Evolutionary conservation across 768 basidiomycete genomes (phyloP), one percentile per base, ranked within the genome.

Genomic region (Russula griseocarnosa): DNA sequence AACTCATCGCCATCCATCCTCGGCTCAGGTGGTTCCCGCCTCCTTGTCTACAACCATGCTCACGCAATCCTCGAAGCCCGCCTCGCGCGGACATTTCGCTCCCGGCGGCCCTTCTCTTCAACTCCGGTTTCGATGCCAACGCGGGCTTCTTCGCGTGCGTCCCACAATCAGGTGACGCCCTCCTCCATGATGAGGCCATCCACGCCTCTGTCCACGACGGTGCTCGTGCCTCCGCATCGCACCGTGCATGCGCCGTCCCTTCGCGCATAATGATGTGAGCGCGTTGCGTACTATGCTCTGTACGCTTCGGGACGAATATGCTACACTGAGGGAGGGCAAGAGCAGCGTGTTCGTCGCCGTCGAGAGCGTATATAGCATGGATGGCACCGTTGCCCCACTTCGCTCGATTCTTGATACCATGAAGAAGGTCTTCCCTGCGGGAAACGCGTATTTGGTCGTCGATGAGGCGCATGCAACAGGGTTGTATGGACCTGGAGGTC

Each of bases 131-230:
- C 73, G 94, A 96, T 74, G 94, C 94, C 8, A 98, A 97, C 71
- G 88, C 87, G 3, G 90, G 87, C 0, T 84, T 97, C 74, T 96
- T 95, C 77, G 79, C 90, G 0, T 83, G 83, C 51, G 74, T 97
- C 0, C 94, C 94, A 0, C 91, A 91, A 63, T 73, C 79, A 0
- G 85, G 85, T 13, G 95, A 98, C 71, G 82, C 82, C 51, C 74
- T 97, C 49, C 75, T 97, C 18, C 87, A 86, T 69, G 95, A 98
- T 71, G 92, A 90, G 67, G 84, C 90, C 69, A 87, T 97, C 54
- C 95, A 98, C 71, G 95, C 94, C 0, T 88, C 86, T 0, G 92
- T 94, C 16, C 92, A 94, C 73, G 94, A 97, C 69, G 94, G 95
- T 9, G 82, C 95, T 74, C 81, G 89, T n/a, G 79, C 53, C 20